A percentile compares a stretch with the other conserved stretches of the same genome.
Evolutionary conservation across 306 rosid genomes (phyloP).

Genomic region (Vachellia pachyceras): DNA sequence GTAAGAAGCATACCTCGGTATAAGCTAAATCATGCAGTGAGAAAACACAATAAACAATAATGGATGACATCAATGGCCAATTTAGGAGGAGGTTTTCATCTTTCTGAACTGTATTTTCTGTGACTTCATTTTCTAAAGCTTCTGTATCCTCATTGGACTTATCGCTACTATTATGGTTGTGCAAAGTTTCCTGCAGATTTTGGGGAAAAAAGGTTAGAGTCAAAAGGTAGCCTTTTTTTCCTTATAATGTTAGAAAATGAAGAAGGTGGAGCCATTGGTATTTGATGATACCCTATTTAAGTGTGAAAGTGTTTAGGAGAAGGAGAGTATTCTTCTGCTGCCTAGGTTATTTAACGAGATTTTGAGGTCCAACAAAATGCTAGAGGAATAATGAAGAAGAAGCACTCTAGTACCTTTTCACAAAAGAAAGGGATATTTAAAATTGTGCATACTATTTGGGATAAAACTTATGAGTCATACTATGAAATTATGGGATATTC

Average conservation of each 20-base stretch:
- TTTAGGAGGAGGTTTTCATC: constrained; percentile 64
- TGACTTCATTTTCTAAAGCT: constrained; percentile 55
- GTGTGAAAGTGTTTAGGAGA: neutral
- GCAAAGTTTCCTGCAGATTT: constrained; percentile 78
- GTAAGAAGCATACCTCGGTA: neutral
- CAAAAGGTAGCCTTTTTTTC: neutral
- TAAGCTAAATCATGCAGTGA: neutral
- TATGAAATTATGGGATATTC: no score
- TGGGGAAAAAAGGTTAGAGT: neutral
- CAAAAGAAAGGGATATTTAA: no score
- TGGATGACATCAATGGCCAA: constrained; percentile 88
- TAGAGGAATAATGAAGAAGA: neutral
- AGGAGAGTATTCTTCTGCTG: neutral
- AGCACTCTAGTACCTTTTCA: no score
- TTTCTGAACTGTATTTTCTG: constrained; percentile 29
- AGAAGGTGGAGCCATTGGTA: no score
- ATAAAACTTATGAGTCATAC: no score
- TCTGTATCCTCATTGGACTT: constrained; percentile 42
- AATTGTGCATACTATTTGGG: no score
- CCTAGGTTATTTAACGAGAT: no score
- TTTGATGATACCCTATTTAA: no score
- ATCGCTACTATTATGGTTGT: constrained; percentile 47
- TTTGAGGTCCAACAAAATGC: neutral
- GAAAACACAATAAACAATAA: constrained; percentile 43
- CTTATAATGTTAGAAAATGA: no score